Evolutionary conservation across 139 green algal genomes (phyloP).

Genomic region (Pseudopediastrum boryanum): DNA sequence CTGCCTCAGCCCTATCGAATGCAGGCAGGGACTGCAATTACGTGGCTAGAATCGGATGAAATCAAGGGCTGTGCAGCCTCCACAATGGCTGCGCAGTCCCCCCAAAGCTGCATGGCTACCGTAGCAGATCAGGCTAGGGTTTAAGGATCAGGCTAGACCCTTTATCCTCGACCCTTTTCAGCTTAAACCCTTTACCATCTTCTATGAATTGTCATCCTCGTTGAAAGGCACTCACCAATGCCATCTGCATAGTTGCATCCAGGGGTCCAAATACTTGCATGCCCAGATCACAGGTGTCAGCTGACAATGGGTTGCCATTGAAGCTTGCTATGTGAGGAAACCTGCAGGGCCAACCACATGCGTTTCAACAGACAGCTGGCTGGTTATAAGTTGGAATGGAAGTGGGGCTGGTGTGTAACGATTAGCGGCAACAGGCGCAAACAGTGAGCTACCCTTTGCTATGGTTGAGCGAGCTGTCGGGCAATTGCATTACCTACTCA

Average conservation of each 20-base stretch:
- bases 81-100: neutral
- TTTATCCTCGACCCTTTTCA: no score
- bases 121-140: neutral
- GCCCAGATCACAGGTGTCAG: neutral
- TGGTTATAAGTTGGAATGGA: neutral
- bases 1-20: no score
- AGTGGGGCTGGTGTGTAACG: neutral
- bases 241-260: constrained; percentile 16
- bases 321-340: neutral
- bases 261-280: constrained; percentile 1
- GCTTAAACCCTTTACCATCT: no score
- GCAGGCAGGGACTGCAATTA: no score
- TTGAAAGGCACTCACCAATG: constrained; percentile 5
- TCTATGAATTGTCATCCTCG: no score
- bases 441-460: neutral
- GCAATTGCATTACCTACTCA: neutral
- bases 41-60: no score
- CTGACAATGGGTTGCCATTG: neutral
- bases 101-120: neutral
- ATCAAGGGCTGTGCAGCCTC: no score
- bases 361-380: neutral
- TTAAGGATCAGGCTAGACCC: neutral
- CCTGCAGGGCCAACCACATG: constrained; percentile 4
- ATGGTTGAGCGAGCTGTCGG: neutral
- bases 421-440: neutral